These are phyloP conservation scores for Simplicillium aogashimaense DNA, from an alignment of 2,329 filamentous ascomycete genomes.

Conservation along the genomic window DNA sequence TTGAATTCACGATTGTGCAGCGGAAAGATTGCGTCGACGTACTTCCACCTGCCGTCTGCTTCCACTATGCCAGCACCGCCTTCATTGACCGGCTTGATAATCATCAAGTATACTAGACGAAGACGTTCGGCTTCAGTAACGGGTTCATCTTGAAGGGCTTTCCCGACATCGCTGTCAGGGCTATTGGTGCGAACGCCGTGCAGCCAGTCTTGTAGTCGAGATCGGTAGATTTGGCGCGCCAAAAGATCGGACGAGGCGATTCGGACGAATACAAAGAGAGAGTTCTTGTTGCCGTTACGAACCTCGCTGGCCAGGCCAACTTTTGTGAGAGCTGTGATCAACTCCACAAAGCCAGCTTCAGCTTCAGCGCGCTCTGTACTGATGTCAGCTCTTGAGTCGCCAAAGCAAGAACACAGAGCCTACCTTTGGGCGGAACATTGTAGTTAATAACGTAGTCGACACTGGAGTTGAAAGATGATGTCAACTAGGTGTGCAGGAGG, in stretches of 20 bases:
- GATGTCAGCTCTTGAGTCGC: constrained; percentile 6
- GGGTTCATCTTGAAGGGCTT: constrained; percentile 61
- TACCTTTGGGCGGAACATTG: constrained; percentile 59
- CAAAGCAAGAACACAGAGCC: constrained; percentile 8
- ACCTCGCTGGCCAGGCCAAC: constrained; percentile 86
- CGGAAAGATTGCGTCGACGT: constrained; percentile 66
- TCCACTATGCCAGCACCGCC: constrained; percentile 73
- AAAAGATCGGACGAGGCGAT: constrained; percentile 68
- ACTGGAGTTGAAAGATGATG: neutral
- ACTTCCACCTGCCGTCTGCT: constrained; percentile 58
- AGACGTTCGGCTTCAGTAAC: constrained; percentile 82
- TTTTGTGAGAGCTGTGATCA: constrained; percentile 63
- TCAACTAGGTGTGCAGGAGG: too few species aligned
- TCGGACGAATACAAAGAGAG: constrained; percentile 74
- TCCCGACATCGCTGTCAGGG: constrained; percentile 61
- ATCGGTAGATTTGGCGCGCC: constrained; percentile 72
- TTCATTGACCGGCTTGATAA: constrained; percentile 61
- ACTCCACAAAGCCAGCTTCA: constrained; percentile 64
- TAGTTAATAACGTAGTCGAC: constrained; percentile 29
- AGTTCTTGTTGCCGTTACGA: constrained; percentile 64
- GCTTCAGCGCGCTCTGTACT: constrained; percentile 56
- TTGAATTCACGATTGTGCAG: constrained; percentile 72
- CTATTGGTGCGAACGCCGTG: constrained; percentile 73
- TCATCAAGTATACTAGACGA: constrained; percentile 77
- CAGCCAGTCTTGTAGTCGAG: constrained; percentile 87